Conservation (phyloP, 352 stramenopile species). For the Phytophthora kernoviae region DNA sequence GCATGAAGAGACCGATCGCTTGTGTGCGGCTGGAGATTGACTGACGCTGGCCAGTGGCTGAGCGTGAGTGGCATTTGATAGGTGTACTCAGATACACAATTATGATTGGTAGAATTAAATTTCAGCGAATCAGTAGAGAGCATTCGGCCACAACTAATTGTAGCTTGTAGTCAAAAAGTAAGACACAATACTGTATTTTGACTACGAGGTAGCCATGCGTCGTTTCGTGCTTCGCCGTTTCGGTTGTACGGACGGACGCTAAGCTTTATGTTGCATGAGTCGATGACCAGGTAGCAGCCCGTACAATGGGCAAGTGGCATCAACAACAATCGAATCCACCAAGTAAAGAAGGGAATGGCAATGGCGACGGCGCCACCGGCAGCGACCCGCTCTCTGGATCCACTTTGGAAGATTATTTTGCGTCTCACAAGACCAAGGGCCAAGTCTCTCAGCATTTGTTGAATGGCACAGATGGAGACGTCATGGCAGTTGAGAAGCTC, state of each 20-base stretch:
- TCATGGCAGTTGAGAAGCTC: constrained; percentile 53
- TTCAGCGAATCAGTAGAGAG: too few relatives aligned
- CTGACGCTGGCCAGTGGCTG: background rate
- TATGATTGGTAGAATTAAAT: background rate
- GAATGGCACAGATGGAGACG: constrained; percentile 52
- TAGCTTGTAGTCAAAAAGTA: too few relatives aligned
- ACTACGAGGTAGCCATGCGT: too few relatives aligned
- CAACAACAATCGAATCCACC: constrained; percentile 25
- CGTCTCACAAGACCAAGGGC: constrained; percentile 29
- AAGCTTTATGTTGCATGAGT: too few relatives aligned
- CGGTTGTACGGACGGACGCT: too few relatives aligned
- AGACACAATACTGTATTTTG: too few relatives aligned
- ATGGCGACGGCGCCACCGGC: constrained; percentile 7
- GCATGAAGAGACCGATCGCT: constrained; percentile 24
- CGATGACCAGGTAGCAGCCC: background rate
- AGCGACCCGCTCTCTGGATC: constrained; percentile 24
- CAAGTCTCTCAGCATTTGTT: constrained; percentile 67
- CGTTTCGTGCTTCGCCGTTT: too few relatives aligned
- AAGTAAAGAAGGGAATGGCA: constrained; percentile 1
- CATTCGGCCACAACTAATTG: too few relatives aligned
- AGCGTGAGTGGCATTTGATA: background rate
- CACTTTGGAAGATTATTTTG: constrained; percentile 44
- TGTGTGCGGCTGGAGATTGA: background rate
- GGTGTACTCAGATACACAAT: background rate
- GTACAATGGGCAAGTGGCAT: constrained; percentile 26